Percentiles rank a stretch among this genome's conserved stretches.
Evolutionary conservation across 1,284 basidiomycete species (phyloP).

Genomic region (Puccinia coronata): DNA sequence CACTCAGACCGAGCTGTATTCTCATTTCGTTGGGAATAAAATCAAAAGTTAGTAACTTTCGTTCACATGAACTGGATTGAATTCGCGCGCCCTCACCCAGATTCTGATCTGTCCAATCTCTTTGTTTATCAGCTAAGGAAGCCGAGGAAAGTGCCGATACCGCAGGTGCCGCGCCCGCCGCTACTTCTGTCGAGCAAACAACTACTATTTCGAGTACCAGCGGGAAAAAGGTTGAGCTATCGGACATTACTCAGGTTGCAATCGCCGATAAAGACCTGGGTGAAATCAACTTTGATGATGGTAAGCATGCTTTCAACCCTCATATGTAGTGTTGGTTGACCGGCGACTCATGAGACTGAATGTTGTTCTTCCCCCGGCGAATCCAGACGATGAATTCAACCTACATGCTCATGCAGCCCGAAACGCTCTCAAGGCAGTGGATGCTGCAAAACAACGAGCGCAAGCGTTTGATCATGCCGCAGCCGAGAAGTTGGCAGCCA

Average conservation of each 20-base stretch:
- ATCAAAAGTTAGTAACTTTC: slow-evolving; percentile 75
- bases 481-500: slow-evolving; percentile 65
- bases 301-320: slow-evolving; percentile 61
- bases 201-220: slow-evolving; percentile 55
- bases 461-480: slow-evolving; percentile 80
- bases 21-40: slow-evolving; percentile 98
- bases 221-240: slow-evolving; percentile 58
- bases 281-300: slow-evolving; percentile 93
- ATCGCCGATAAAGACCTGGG: slow-evolving; percentile 66
- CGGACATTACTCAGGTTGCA: slow-evolving; percentile 67
- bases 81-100: background rate
- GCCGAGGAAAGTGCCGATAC: slow-evolving; percentile 74
- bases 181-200: slow-evolving; percentile 58
- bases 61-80: slow-evolving; percentile 36
- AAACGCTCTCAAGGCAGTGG: slow-evolving; percentile 87
- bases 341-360: background rate
- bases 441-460: slow-evolving; percentile 76
- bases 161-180: slow-evolving; percentile 55
- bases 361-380: background rate
- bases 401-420: slow-evolving; percentile 81
- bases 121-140: slow-evolving; percentile 72
- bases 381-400: slow-evolving; percentile 81
- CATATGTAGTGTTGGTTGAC: background rate
- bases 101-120: slow-evolving; percentile 50
- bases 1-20: slow-evolving; percentile 98